Percentiles rank a stretch among this genome's conserved stretches.
Evolutionary conservation across 225 moss, liverwort and hornwort genomes (phyloP).

Genomic region (Polytrichum formosum): DNA sequence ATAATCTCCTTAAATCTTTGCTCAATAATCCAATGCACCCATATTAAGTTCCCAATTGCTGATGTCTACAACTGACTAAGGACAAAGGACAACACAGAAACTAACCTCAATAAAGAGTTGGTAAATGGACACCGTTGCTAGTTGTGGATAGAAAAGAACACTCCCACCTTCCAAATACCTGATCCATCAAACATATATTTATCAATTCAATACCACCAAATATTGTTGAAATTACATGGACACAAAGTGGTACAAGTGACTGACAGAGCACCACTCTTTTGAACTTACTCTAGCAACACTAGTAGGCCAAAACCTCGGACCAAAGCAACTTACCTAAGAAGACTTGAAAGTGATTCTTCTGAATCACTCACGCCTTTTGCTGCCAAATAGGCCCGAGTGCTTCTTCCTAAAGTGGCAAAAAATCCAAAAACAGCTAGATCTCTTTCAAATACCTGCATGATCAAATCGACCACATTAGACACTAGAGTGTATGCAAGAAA

Average conservation of each 20-base stretch:
- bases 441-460: constrained; percentile 52
- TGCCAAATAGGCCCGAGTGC: constrained; percentile 59
- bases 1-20: too few species aligned
- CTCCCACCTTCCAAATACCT: constrained; percentile 74
- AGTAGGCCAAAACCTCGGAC: too few species aligned
- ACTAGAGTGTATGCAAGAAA: neutral
- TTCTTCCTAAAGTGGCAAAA: constrained; percentile 62
- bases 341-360: constrained; percentile 62
- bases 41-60: too few species aligned
- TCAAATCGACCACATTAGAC: neutral
- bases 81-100: neutral
- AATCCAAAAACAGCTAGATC: constrained; percentile 68
- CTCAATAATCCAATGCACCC: too few species aligned
- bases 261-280: too few species aligned
- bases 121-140: constrained; percentile 60
- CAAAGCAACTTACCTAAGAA: constrained; percentile 39
- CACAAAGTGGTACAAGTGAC: too few species aligned
- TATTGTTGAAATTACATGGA: too few species aligned
- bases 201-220: too few species aligned
- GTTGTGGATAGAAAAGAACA: constrained; percentile 61
- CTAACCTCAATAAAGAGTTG: constrained; percentile 68
- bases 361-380: constrained; percentile 64
- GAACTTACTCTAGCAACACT: too few species aligned
- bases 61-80: too few species aligned
- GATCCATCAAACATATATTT: constrained; percentile 3